Evolutionary conservation across 129 eudicot species (phyloP), one percentile per base, ranked within the genome.

Genomic region (Heracleum sosnowskyi): DNA sequence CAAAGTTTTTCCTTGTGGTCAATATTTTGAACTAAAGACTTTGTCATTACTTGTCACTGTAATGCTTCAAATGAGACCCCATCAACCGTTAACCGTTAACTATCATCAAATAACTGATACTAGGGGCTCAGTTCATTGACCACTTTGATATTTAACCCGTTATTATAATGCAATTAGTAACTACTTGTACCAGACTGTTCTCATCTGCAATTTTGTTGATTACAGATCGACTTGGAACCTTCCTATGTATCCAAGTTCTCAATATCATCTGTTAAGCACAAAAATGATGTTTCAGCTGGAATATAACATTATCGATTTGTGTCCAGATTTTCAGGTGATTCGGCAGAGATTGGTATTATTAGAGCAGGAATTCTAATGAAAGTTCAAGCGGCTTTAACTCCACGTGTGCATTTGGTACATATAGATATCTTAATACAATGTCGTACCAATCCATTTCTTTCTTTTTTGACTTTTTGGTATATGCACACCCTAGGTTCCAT

Each of bases 261-360:
- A 28, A 51, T 29, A 42, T 55, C 31, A 12, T 73, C 36, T 12
- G 11, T 78, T 39, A 69, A 49, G 31, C 78, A 42, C 71, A 79
- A 41, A 69, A 13, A 5, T 66, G 40, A 62, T 6, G 39, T 79
- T 62, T 46, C 75, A 57, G 16, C 35, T 81, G 17, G 76, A 66
- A 13, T 51, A 69, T 26, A 60, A 74, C 45, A 7, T 37, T 16
- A 74, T 73, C 12, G 29, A 76, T 51, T 82, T 72, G 73, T 75
- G 24, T 69, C 81, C 91, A 94, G 98, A 82, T 94, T 94, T 81
- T 77, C 97, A 22, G 96, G 98, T 72, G 98, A 94, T 83, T 74
- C 83, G 81, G 92, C 92, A 76, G 96, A 91, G 86, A 79, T 94
- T 81, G 98, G 97, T 69, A 89, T 94, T 78, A 94, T 94, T 51